Base-by-base conservation (phyloP, 768 basidiomycete genomes). In the Rhodocollybia butyracea region DNA sequence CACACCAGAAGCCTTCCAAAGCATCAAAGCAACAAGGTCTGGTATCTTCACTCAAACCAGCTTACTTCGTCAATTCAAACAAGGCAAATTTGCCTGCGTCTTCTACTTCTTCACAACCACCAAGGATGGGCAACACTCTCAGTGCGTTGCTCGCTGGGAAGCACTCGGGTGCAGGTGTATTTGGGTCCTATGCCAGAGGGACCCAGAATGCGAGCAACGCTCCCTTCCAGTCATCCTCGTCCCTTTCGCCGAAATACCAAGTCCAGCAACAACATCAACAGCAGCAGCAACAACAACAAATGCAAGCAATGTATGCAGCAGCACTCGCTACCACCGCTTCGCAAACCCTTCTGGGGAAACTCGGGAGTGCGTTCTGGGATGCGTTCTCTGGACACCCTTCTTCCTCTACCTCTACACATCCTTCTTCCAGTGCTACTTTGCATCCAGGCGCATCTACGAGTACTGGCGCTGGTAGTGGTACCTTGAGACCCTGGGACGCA, bases 331-430 rank as follows among this genome's bases (percentile, higher is more conserved):
- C 82, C n/a, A 75, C 91, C 59, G 91, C 90, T 8, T 82, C 83
- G 43, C 86, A 91, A 71, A 94, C 92, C 1, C 71, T 95, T 29
- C 60, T 89, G 50, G 72, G 75, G 63, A 85, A 84, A 64, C 76
- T 94, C 30, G 85, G 88, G 4, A 67, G 74, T 21, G 89, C 91
- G 41, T 94, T 94, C 73, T 90, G 91, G 88, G 91, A 92, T 59
- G 93, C 93, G 15, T 94, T 94, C 70, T 78, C 85, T n/a, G 86
- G 85, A 3, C 63, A 65, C 13, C 62, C 70, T 2, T 40, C 67
- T 0, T 56, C 68, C 17, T 66, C 71, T 30, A 47, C 64, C 3
- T 56, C 68, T 3, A 61, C 68, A 10, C 4, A 13, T 17, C 51
- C 68, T 29, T 40, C 68, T 2, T 64, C 70, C 26, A 40, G 17